These are phyloP conservation scores for Lodderomyces parapsilosis DNA, from an alignment of 1,139 yeast species.

Conservation along the genomic window DNA sequence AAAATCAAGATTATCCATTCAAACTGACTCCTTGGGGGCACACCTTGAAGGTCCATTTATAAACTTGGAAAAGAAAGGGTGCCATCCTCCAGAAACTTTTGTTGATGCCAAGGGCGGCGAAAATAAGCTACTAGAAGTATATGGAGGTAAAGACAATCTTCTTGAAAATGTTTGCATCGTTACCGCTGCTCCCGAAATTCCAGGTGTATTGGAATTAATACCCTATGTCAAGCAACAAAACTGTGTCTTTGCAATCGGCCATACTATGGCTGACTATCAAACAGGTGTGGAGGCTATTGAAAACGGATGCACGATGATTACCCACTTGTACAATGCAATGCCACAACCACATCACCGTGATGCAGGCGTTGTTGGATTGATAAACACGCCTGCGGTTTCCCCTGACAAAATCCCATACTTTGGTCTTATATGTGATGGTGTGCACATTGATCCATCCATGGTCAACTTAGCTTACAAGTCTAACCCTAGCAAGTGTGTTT, in stretches of 20 bases:
- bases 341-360: conserved; percentile 66
- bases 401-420: conserved; percentile 42
- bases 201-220: conserved; percentile 52
- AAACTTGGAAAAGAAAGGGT: conserved; percentile 55
- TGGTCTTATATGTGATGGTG: conserved; percentile 62
- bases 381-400: conserved; percentile 37
- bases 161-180: conserved; percentile 48
- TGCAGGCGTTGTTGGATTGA: conserved; percentile 58
- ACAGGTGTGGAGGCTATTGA: conserved; percentile 51
- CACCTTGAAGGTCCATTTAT: conserved; percentile 67
- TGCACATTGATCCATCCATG: conserved; percentile 62
- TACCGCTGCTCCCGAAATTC: conserved; percentile 64
- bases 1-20: conserved; percentile 31
- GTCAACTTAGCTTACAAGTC: conserved; percentile 54
- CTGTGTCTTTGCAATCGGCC: conserved; percentile 56
- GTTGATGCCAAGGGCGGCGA: conserved; percentile 44
- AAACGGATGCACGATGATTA: conserved; percentile 58
- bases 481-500: conserved; percentile 53
- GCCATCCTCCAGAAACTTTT: conserved; percentile 61
- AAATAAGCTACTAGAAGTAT: conserved; percentile 38
- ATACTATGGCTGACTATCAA: conserved; percentile 50
- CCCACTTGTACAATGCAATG: conserved; percentile 69
- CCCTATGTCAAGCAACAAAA: conserved; percentile 35
- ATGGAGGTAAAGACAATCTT: conserved; percentile 44
- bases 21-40: conserved; percentile 60